Evolutionary conservation across 768 basidiomycete genomes (phyloP).

Genomic region (Phlebiopsis flavidoalba): DNA sequence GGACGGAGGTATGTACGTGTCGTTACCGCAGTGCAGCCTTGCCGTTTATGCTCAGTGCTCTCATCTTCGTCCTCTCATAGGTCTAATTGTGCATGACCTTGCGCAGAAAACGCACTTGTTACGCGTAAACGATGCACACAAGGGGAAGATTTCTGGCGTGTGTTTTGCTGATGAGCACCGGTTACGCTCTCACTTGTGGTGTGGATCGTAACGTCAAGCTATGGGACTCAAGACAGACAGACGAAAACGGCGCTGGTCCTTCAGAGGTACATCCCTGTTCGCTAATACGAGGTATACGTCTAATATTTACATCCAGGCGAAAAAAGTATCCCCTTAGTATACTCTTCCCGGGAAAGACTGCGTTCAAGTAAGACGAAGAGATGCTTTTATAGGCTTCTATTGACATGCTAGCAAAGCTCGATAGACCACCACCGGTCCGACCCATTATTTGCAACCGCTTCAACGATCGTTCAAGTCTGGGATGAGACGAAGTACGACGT

Average conservation of each 20-base stretch:
- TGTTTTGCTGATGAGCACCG: constrained; percentile 63
- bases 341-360: constrained; percentile 80
- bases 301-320: constrained; percentile 17
- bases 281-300: not conserved
- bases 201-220: constrained; percentile 80
- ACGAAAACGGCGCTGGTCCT: constrained; percentile 29
- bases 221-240: constrained; percentile 50
- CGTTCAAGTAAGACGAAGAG: constrained; percentile 70
- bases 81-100: constrained; percentile 82
- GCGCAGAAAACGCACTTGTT: constrained; percentile 48
- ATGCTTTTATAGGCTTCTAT: not conserved
- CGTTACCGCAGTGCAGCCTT: not conserved
- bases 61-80: constrained; percentile 40
- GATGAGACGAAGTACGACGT: constrained; percentile 85
- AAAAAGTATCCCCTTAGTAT: constrained; percentile 67
- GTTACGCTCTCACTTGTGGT: constrained; percentile 74
- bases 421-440: constrained; percentile 93
- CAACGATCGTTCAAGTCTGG: constrained; percentile 93
- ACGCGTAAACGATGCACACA: constrained; percentile 67
- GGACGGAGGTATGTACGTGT: constrained; percentile 75
- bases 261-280: constrained; percentile 28
- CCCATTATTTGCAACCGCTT: constrained; percentile 90
- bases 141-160: constrained; percentile 81
- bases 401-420: constrained; percentile 42
- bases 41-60: not conserved